phyloP scores from a whole-genome alignment of 306 rosid species.

The Pterocarpus santalinus region DNA sequence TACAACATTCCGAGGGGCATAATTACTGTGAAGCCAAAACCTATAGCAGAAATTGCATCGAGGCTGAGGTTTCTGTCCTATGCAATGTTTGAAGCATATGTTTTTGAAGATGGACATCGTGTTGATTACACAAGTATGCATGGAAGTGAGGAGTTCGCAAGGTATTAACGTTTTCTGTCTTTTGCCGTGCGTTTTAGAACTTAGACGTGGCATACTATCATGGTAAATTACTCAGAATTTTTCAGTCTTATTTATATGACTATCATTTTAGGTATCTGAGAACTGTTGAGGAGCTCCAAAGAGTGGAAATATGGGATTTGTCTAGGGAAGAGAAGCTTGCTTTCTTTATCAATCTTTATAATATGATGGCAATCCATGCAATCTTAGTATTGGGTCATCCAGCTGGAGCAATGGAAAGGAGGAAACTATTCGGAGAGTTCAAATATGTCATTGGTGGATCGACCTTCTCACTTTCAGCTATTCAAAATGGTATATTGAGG shows the following conservation, averaged over 20 bases:
- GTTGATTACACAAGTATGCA: constrained; percentile 82
- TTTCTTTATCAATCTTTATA: constrained; percentile 92
- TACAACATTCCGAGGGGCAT: constrained; percentile 87
- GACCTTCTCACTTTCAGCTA: constrained; percentile 85
- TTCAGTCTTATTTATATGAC: constrained; percentile 23
- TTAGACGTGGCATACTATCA: no score
- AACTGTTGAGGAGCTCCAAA: constrained; percentile 91
- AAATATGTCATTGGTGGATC: constrained; percentile 85
- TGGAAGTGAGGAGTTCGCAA: constrained; percentile 94
- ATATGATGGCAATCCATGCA: constrained; percentile 97
- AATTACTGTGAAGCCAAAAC: constrained; percentile 76
- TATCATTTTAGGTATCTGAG: constrained; percentile 77
- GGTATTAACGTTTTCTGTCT: constrained; percentile 56
- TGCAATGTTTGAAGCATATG: constrained; percentile 90
- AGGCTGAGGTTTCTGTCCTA: constrained; percentile 74
- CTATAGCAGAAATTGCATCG: constrained; percentile 79
- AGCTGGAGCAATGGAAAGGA: constrained; percentile 79
- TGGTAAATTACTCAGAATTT: constrained; percentile 21
- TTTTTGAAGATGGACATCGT: constrained; percentile 70
- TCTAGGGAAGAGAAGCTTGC: constrained; percentile 92
- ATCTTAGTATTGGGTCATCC: constrained; percentile 81
- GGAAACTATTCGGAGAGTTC: constrained; percentile 81
- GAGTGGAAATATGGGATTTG: constrained; percentile 75
- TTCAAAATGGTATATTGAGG: constrained; percentile 94
- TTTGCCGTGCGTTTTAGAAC: not conserved